Base-by-base conservation (phyloP, 139 green algal species). In the Micromonas pusilla region DNA sequence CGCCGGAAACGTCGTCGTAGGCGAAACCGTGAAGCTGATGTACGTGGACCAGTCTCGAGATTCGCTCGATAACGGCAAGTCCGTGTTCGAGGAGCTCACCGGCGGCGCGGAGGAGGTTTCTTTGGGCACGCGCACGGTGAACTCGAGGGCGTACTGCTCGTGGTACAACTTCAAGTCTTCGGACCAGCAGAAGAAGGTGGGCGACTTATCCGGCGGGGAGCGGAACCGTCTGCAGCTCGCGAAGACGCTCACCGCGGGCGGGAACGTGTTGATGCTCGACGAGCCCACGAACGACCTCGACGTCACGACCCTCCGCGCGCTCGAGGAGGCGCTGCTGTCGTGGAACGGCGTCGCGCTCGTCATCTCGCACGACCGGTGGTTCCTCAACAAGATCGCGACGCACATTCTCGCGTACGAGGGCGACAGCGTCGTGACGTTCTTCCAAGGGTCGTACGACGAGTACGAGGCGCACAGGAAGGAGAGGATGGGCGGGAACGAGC, bases 371-470 rank as follows among this genome's bases (percentile, higher is more conserved):
- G 91, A 96, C 86, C 86, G 91, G 30, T 89, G 87, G 86, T 91
- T 93, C 76, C 85, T 94, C 23, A 87, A 94, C 80, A 83, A 90
- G 0, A 72, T 94, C 3, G 88, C 88, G 3, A 93, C 89, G 1
- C 91, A 94, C 83, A 94, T 96, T 76, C 65, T 96, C 25, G 90
- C 91, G 0, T 96, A 90, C 79, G 91, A 96, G 77, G 91, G 87
- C 31, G 87, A 96, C 84, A 84, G 78, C 45, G 79, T 89, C 79
- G 85, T 89, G 36, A 78, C 83, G 0, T 93, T 86, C 82, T 96
- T 88, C 80, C 81, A 92, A 73, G 90, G 91, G 32, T 76, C 39
- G 1, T 84, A 82, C 70, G 70, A 53, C 65, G 84, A 84, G 54
- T 96, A 96, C 77, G 89, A 91, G 54, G 87, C 84, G 76, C 84